Conservation (phyloP, 2,329 filamentous ascomycete species). For the Sporothrix mexicana region DNA sequence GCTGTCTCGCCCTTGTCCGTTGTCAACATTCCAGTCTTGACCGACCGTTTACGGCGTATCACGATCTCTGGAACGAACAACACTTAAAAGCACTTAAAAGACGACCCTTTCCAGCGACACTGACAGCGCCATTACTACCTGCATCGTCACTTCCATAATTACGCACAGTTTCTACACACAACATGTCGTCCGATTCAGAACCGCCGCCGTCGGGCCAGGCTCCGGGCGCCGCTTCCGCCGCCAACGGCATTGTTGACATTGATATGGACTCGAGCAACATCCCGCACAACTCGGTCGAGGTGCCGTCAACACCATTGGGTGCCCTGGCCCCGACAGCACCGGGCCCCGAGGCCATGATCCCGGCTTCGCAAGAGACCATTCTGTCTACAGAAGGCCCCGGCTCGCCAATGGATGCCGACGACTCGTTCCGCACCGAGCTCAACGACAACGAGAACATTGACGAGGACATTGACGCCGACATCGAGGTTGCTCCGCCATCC, state of each 20-base stretch:
- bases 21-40: constrained; percentile 19
- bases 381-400: constrained; percentile 62
- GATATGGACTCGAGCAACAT: constrained; percentile 26
- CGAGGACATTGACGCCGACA: constrained; percentile 51
- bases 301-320: constrained; percentile 46
- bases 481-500: constrained; percentile 46
- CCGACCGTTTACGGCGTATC: constrained; percentile 25
- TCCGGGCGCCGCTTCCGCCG: constrained; percentile 33
- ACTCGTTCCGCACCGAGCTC: constrained; percentile 58
- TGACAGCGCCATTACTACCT: not conserved
- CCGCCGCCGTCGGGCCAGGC: constrained; percentile 45
- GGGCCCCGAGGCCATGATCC: constrained; percentile 37
- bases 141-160: not conserved
- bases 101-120: not conserved
- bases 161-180: not conserved
- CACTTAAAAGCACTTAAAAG: not conserved
- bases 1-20: constrained; percentile 6
- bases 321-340: constrained; percentile 25
- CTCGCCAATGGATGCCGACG: constrained; percentile 57
- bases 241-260: constrained; percentile 30
- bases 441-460: constrained; percentile 53
- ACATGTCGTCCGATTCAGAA: constrained; percentile 44
- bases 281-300: constrained; percentile 41
- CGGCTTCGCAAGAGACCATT: constrained; percentile 60
- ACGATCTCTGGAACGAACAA: constrained; percentile 9